Evolutionary conservation across 441 rosid species (phyloP), one percentile per base, ranked within the genome.

Genomic region (Adansonia gregorii): DNA sequence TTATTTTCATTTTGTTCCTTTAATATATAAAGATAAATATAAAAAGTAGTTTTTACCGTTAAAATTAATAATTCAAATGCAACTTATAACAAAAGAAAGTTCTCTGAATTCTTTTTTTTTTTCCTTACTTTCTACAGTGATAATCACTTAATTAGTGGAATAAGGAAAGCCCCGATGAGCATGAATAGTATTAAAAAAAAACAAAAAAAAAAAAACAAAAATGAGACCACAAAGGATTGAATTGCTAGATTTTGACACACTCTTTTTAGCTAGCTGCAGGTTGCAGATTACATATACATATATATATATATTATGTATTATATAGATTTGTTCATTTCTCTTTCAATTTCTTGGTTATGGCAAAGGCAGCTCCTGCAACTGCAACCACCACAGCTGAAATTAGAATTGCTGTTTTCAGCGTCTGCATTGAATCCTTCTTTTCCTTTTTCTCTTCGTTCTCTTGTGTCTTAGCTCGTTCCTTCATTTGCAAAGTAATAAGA

Each of bases 311-410:
- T 52, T 60, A 31, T 31, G 39, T 31, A 31, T 31, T 31, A 31
- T 31, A 31, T 31, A 31, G 4, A 31, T 31, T 31, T 31, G 35
- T 72, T 87, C 72, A 86, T 79, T 84, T 88, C 85, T 88, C 85
- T 84, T 77, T 88, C 76, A 88, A 17, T 77, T 91, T 91, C 76
- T 83, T 88, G 82, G 87, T 76, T 67, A 91, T 76, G 20, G 87
- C 91, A 46, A 91, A 79, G 58, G 83, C 88, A 0, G 87, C 90
- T 7, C 87, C 92, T 0, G 87, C 88, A 4, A 89, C 86, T 1
- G 91, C 95, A 6, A 80, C 89, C 20, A 87, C 75, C 49, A 84
- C 82, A 6, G 89, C 90, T 55, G 92, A 88, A 65, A 88, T 75
- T 72, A 91, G 41, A 59, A 89, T 82, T 39, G 92, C 80, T 58